phyloP scores from a whole-genome alignment of 257 asterid genomes.

The Dorcoceras hygrometricum region DNA sequence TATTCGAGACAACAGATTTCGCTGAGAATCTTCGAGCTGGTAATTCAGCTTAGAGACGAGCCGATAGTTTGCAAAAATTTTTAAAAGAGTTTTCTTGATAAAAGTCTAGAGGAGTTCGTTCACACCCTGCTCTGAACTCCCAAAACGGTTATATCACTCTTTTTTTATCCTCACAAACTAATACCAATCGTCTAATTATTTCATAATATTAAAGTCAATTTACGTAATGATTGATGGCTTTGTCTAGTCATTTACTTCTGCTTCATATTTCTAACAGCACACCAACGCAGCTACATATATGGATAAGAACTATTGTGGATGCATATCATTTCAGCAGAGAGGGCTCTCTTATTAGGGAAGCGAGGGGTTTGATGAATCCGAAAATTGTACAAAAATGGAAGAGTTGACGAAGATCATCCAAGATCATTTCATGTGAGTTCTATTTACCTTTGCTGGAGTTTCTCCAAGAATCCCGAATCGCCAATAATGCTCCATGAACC shows the following conservation, averaged over 20 bases:
- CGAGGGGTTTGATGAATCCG: slow-evolving; percentile 84
- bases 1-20: too few relatives aligned
- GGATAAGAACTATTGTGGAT: slow-evolving; percentile 63
- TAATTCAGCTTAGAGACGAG: too few relatives aligned
- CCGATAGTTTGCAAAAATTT: too few relatives aligned
- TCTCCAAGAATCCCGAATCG: neutral
- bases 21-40: too few relatives aligned
- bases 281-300: slow-evolving; percentile 62
- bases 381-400: slow-evolving; percentile 61
- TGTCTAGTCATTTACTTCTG: neutral
- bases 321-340: slow-evolving; percentile 80
- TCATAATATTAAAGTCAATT: too few relatives aligned
- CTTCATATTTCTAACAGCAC: slow-evolving; percentile 49
- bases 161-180: too few relatives aligned
- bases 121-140: too few relatives aligned
- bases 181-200: too few relatives aligned
- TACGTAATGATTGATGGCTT: neutral
- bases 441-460: neutral
- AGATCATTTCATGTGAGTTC: slow-evolving; percentile 76
- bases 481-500: neutral
- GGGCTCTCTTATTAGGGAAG: slow-evolving; percentile 73
- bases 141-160: too few relatives aligned
- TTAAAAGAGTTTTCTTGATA: too few relatives aligned
- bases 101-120: too few relatives aligned
- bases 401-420: slow-evolving; percentile 56